Evolutionary conservation across 202 grass and related monocot species (phyloP).

Genomic region (Musa balbisiana): DNA sequence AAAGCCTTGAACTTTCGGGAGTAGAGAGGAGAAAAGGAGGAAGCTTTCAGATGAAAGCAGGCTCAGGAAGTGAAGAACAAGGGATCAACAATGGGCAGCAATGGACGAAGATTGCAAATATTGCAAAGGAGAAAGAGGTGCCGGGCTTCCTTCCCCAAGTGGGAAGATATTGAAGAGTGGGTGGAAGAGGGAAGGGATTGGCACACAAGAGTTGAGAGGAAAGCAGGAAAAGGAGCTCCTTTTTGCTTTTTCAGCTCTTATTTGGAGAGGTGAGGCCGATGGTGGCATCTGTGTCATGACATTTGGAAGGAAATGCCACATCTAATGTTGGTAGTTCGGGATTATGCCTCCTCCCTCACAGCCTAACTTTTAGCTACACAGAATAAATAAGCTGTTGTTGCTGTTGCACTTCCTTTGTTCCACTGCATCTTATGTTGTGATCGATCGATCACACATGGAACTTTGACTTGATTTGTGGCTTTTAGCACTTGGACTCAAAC

Average conservation of each 20-base stretch:
- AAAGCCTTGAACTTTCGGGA: neutral
- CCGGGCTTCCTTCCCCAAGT: neutral
- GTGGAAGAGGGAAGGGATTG: neutral
- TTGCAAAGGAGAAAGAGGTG: too few relatives aligned
- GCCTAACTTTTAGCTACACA: neutral
- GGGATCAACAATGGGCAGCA: neutral
- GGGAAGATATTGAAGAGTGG: too few relatives aligned
- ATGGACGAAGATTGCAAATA: neutral
- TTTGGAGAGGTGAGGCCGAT: neutral
- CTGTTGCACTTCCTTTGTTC: slow-evolving; percentile 2
- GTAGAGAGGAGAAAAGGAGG: neutral
- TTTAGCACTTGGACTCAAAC: neutral
- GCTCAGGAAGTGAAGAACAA: neutral
- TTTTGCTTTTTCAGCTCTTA: slow-evolving; percentile 15
- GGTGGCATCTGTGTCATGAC: neutral
- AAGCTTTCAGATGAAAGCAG: slow-evolving; percentile 4
- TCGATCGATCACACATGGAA: neutral
- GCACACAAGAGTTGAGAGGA: neutral
- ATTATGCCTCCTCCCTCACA: slow-evolving; percentile 5
- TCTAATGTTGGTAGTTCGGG: slow-evolving; percentile 9
- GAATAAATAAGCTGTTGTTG: neutral
- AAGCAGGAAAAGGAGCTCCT: neutral
- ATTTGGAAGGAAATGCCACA: slow-evolving; percentile 2
- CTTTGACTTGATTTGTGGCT: neutral
- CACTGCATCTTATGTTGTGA: neutral